These are phyloP conservation scores for Bremia lactucae DNA, from an alignment of 352 stramenopile species.

Conservation along the genomic window DNA sequence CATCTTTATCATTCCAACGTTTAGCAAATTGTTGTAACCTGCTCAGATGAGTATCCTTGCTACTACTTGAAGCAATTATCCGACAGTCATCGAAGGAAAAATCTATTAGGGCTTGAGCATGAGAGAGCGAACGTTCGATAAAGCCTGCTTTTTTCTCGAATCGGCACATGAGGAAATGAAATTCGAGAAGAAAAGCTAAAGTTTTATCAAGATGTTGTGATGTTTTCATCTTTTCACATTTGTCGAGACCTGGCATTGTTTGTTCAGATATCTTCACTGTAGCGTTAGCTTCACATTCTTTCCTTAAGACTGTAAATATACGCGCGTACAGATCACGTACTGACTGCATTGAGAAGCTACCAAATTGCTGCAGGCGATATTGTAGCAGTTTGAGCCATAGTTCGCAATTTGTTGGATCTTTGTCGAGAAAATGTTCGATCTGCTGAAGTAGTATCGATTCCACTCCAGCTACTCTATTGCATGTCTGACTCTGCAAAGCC, in stretches of 20 bases:
- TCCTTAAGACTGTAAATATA: conserved; percentile 38
- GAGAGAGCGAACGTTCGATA: conserved; percentile 47
- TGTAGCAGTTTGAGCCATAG: conserved; percentile 54
- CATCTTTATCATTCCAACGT: conserved; percentile 19
- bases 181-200: conserved; percentile 22
- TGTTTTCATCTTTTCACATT: neutral
- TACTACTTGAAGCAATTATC: neutral
- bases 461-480: conserved; percentile 12
- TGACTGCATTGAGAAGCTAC: conserved; percentile 54
- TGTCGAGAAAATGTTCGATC: conserved; percentile 42
- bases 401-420: conserved; percentile 32
- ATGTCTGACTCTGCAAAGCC: conserved; percentile 10
- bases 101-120: conserved; percentile 52
- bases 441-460: conserved; percentile 18
- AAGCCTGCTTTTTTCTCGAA: conserved; percentile 52
- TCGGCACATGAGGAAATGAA: conserved; percentile 39
- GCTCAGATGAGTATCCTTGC: conserved; percentile 10
- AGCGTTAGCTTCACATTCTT: conserved; percentile 13
- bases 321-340: conserved; percentile 63
- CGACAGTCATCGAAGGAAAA: conserved; percentile 25
- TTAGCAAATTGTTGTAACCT: conserved; percentile 23
- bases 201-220: conserved; percentile 5
- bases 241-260: neutral
- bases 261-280: neutral
- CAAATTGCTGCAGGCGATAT: conserved; percentile 48